A percentile compares a stretch with the other conserved stretches of the same genome.
Evolutionary conservation across 2,329 filamentous ascomycete species (phyloP).

Genomic region (Fusarium sp.): DNA sequence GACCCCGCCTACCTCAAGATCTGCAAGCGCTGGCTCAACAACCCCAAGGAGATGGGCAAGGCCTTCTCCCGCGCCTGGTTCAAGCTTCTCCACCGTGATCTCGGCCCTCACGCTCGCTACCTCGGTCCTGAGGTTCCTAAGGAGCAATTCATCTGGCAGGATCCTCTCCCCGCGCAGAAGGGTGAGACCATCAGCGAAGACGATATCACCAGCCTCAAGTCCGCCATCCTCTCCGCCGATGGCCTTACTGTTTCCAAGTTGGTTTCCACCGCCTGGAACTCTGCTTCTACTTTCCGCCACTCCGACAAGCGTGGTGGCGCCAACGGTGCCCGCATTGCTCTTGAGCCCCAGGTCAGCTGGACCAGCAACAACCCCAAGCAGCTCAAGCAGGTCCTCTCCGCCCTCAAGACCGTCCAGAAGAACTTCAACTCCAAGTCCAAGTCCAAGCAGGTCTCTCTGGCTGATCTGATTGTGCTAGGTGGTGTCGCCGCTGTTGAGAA

Average conservation of each 20-base stretch:
- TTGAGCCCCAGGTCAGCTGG: conserved; percentile 80
- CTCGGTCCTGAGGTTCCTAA: conserved; percentile 79
- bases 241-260: conserved; percentile 72
- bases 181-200: conserved; percentile 70
- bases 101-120: conserved; percentile 79
- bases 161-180: conserved; percentile 73
- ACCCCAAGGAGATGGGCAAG: conserved; percentile 77
- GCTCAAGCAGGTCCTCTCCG: conserved; percentile 70
- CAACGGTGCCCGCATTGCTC: conserved; percentile 82
- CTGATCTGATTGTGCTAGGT: conserved; percentile 82
- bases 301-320: conserved; percentile 86
- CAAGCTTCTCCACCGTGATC: conserved; percentile 85
- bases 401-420: conserved; percentile 74
- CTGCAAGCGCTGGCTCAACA: conserved; percentile 74
- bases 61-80: conserved; percentile 83
- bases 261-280: conserved; percentile 75
- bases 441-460: conserved; percentile 79
- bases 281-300: conserved; percentile 79
- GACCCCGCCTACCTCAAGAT: conserved; percentile 83
- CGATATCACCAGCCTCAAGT: conserved; percentile 76
- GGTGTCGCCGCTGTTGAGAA: conserved; percentile 79
- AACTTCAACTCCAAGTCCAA: conserved; percentile 69
- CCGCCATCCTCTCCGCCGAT: conserved; percentile 70
- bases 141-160: conserved; percentile 80
- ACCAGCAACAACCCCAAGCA: conserved; percentile 79